These are phyloP conservation scores for Magnolia officinalis DNA, from an alignment of 164 flowering plant species.

Conservation along the genomic window DNA sequence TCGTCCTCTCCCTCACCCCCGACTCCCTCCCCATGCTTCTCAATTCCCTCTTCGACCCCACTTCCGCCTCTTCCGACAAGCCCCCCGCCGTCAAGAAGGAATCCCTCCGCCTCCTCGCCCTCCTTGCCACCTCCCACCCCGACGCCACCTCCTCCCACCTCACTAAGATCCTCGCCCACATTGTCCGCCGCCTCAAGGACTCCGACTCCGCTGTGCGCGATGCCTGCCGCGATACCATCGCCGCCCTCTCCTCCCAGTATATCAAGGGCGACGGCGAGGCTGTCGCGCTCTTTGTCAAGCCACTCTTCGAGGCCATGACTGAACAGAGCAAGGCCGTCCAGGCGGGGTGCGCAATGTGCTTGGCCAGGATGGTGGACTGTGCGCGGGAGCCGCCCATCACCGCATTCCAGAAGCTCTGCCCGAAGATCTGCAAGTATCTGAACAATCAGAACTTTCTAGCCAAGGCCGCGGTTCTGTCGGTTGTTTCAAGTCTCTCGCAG, in stretches of 20 bases:
- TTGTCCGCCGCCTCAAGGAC: conserved; percentile 71
- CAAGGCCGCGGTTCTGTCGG: conserved; percentile 68
- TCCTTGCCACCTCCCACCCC: conserved; percentile 45
- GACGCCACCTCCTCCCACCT: conserved; percentile 63
- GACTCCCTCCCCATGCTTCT: conserved; percentile 78
- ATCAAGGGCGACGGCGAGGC: conserved; percentile 29
- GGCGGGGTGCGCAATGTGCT: conserved; percentile 74
- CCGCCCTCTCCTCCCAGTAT: conserved; percentile 51
- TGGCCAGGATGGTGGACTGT: conserved; percentile 82
- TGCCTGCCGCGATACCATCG: conserved; percentile 71
- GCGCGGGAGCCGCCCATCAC: conserved; percentile 48
- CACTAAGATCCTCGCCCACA: conserved; percentile 62
- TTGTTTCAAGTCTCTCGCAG: conserved; percentile 74
- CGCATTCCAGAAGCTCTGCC: conserved; percentile 77
- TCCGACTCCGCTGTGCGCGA: conserved; percentile 75
- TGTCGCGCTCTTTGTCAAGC: conserved; percentile 72
- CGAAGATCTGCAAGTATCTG: conserved; percentile 70
- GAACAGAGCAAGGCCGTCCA: conserved; percentile 85
- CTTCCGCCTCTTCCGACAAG: conserved; percentile 53
- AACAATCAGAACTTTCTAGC: conserved; percentile 62
- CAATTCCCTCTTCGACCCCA: conserved; percentile 76
- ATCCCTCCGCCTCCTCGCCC: conserved; percentile 55
- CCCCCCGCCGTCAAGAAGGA: conserved; percentile 82
- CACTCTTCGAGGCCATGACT: conserved; percentile 84
- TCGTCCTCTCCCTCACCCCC: conserved; percentile 49